A percentile compares a stretch with the other conserved stretches of the same genome.
These are phyloP conservation scores for Sporothrix sp. DNA, from an alignment of 2,329 filamentous ascomycete genomes.

Conservation along the genomic window DNA sequence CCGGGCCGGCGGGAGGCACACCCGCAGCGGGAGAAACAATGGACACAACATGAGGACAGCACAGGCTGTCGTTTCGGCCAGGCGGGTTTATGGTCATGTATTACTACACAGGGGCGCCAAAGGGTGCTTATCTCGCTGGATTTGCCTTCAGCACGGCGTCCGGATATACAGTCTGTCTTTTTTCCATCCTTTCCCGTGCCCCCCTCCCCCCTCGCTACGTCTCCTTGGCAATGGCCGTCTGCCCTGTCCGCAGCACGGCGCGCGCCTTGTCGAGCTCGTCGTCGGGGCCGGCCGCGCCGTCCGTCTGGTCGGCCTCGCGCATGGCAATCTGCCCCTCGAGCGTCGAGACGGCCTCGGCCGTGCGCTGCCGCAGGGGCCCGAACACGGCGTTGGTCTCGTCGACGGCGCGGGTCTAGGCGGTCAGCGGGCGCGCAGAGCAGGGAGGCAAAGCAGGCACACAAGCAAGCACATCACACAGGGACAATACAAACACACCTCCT, in stretches of 20 bases:
- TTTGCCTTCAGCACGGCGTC: background rate
- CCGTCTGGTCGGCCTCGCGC: slow-evolving; percentile 33
- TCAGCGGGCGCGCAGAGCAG: background rate
- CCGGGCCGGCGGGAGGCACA: background rate
- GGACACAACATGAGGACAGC: slow-evolving; percentile 44
- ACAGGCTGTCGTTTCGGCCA: too few relatives aligned
- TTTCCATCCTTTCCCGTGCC: background rate
- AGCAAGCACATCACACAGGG: too few relatives aligned
- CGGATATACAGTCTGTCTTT: background rate
- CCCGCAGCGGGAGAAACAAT: slow-evolving; percentile 40
- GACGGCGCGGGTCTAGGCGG: slow-evolving; percentile 59
- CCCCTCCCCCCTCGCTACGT: background rate
- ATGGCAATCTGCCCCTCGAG: slow-evolving; percentile 68
- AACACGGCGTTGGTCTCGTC: slow-evolving; percentile 83
- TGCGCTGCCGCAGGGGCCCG: slow-evolving; percentile 58
- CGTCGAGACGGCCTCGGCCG: slow-evolving; percentile 59
- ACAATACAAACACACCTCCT: slow-evolving; percentile 55
- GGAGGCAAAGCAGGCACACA: too few relatives aligned
- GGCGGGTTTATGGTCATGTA: background rate
- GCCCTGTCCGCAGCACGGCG: slow-evolving; percentile 41
- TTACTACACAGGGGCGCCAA: too few relatives aligned
- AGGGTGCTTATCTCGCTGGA: background rate
- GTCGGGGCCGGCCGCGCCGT: slow-evolving; percentile 24
- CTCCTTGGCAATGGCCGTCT: slow-evolving; percentile 28
- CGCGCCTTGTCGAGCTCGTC: slow-evolving; percentile 48